Base-by-base conservation (phyloP, 768 basidiomycete species). In the Kwoniella mangroviensis region DNA sequence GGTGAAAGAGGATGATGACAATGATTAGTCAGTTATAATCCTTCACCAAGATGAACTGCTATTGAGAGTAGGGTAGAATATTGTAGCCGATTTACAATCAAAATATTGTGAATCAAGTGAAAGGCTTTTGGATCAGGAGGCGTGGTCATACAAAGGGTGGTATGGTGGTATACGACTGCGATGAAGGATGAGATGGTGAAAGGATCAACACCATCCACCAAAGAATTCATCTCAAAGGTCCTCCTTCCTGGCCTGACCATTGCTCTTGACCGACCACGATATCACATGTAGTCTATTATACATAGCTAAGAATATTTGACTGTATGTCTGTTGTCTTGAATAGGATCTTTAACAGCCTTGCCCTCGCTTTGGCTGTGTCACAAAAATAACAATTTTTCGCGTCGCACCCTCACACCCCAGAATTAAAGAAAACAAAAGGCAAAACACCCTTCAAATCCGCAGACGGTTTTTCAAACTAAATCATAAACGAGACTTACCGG, bases 391-490 rank as follows among this genome's bases (percentile, higher is more conserved):
- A 41, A 57, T 21, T 15, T 24, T 57, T 57, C 56, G 56, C 41
- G 41, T 49, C 28, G 22, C 19, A 60, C 58, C 41, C 41, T 49
- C 9, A 1, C 3, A 60, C 58, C 41, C 41, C 57, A 59, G 22
- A 58, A 58, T 19, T 4, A 26, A 58, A n/a, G 21, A 9, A n/a
- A 28, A 66, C 2, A 66, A 55, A 65, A 41, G 17, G 55, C 53
- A 65, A 65, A n/a, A 54, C 5, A 60, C 34, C 58, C 58, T 34
- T 56, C 28, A 4, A 55, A 54, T 65, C 63, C 63, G 63, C 63
- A 65, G 63, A 42, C n/a, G 1, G 34, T 4, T 34, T 34, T 34
- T 34, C 6, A 34, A 34, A 65, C 13, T 19, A 42, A 41, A 41
- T 34, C 40, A 19, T 24, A n/a, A 43, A 49, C 22, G 19, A 13